A percentile compares a stretch with the other conserved stretches of the same genome.
Evolutionary conservation across 2,329 filamentous ascomycete genomes (phyloP).

Genomic region (Rhinocladiella mackenziei): DNA sequence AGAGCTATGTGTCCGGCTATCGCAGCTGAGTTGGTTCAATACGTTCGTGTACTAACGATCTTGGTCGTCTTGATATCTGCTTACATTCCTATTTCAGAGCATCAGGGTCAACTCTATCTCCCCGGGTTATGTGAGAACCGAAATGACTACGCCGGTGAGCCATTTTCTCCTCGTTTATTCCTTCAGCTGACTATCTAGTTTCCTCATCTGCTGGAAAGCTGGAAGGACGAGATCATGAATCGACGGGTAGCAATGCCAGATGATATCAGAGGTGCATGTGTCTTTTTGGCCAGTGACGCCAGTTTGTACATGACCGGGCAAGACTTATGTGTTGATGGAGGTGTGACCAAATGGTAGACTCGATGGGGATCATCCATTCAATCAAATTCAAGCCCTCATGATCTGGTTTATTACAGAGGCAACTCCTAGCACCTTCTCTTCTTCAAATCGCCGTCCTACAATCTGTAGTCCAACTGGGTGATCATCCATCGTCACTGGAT

Average conservation of each 20-base stretch:
- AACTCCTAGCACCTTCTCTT: conserved; percentile 52
- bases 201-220: conserved; percentile 46
- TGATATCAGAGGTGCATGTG: conserved; percentile 49
- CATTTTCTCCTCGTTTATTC: no score
- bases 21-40: conserved; percentile 43
- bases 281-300: conserved; percentile 49
- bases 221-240: conserved; percentile 51
- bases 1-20: conserved; percentile 47
- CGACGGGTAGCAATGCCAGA: conserved; percentile 47
- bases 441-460: conserved; percentile 50
- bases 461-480: conserved; percentile 54
- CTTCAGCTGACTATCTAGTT: no score
- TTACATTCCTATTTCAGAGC: conserved; percentile 31
- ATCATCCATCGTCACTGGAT: conserved; percentile 39
- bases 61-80: no score
- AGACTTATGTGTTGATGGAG: conserved; percentile 47
- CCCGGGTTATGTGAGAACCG: conserved; percentile 40
- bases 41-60: conserved; percentile 29
- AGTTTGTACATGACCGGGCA: conserved; percentile 46
- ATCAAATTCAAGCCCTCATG: conserved; percentile 2
- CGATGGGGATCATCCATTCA: no score
- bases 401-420: conserved; percentile 30
- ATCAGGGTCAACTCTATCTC: conserved; percentile 44
- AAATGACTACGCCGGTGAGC: conserved; percentile 36
- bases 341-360: conserved; percentile 30